These are phyloP conservation scores for Xeromyces bisporus DNA, from an alignment of 495 filamentous ascomycete species.

Conservation along the genomic window DNA sequence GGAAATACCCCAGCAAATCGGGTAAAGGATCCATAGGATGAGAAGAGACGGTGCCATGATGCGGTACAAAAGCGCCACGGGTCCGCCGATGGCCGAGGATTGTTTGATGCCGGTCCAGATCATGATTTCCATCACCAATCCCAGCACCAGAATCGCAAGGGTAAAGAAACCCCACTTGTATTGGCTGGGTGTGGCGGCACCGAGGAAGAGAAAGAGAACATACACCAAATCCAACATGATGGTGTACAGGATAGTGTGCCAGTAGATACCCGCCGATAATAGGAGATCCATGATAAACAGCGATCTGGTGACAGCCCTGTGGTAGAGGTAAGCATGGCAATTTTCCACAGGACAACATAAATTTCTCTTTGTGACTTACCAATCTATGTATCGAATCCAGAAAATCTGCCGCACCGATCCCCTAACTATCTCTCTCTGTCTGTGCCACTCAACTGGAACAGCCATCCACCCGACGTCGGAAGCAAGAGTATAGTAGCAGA, in stretches of 20 bases:
- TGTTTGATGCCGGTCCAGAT: conserved; percentile 19
- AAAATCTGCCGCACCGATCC: conserved; percentile 46
- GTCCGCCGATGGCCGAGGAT: conserved; percentile 34
- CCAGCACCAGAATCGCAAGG: conserved; percentile 40
- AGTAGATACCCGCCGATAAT: conserved; percentile 46
- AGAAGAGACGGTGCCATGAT: conserved; percentile 33
- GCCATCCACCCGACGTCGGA: conserved; percentile 50
- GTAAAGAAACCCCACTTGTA: conserved; percentile 53
- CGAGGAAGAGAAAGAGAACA: conserved; percentile 45
- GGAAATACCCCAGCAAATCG: conserved; percentile 47
- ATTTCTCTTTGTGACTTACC: no score
- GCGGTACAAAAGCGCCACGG: conserved; percentile 32
- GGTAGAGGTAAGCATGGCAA: no score
- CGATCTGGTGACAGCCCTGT: conserved; percentile 16
- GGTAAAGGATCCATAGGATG: conserved; percentile 44
- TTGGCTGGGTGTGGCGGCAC: conserved; percentile 34
- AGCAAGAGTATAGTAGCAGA: conserved; percentile 54
- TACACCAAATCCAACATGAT: conserved; percentile 45
- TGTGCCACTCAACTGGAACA: conserved; percentile 18
- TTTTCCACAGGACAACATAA: no score
- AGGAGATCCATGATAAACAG: conserved; percentile 42
- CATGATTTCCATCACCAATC: conserved; percentile 34
- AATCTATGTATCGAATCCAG: conserved; percentile 55
- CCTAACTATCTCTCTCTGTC: conserved; percentile 18
- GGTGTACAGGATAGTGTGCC: conserved; percentile 44